Base-by-base conservation (phyloP, 2,329 filamentous ascomycete species). In the Colletotrichum orchidophilum region DNA sequence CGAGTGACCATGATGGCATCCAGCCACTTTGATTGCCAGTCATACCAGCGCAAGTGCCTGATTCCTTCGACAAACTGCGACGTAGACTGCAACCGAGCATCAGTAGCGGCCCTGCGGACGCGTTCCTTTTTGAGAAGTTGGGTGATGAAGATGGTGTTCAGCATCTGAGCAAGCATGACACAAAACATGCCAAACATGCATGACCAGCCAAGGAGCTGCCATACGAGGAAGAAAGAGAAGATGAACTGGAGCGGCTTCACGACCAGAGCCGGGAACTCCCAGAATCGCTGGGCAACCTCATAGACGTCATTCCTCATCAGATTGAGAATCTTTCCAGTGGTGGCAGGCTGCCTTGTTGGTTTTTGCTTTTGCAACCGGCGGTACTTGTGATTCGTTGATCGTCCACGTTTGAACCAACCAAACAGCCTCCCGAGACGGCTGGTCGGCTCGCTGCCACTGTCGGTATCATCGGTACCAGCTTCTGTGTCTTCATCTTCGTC, bases 321-420 rank as follows among this genome's bases (percentile, higher is more conserved):
- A 76, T 97, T 97, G 72, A 97, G 87, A 62, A 97, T 96, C 78
- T 97, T 97, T 8, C 95, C 95, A 81, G 95, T 96, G 0, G 93
- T 94, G 0, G 95, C 94, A 2, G 92, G 88, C 66, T 88, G 83
- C 70, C 88, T 83, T 66, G 52, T 24, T 9, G 42, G n/a, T 87
- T 86, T 29, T 35, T 58, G 70, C 71, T 66, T 79, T 79, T 54
- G 63, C 68, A 74, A 9, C 69, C 67, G 46, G 73, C 67, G 24
- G 75, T 77, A 11, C 74, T 74, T 21, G 72, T 54, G n/a, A 35
- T 35, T 50, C 15, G 60, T 62, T 21, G 46, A 53, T 13, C 26
- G 58, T 1, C 31, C 29, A 6, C 52, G 35, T n/a, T 33, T 64
- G 3, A 71, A 46, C 68, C 68, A 71, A 18, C 71, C 70, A 2